phyloP scores from a whole-genome alignment of 345 rosid species.

The Gossypium herbaceum region DNA sequence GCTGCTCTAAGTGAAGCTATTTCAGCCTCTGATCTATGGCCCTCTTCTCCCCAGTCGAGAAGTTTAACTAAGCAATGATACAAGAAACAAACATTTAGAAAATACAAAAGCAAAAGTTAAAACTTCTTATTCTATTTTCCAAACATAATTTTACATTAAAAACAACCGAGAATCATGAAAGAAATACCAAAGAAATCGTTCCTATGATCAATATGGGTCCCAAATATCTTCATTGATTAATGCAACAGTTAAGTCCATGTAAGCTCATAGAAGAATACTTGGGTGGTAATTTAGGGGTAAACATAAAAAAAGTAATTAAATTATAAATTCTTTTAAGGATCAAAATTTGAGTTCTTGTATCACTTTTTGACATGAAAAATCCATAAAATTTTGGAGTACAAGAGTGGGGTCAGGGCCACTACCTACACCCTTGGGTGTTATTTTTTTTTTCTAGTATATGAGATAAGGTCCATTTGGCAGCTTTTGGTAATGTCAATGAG shows the following conservation, averaged over 20 bases:
- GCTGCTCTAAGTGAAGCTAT: slow-evolving; percentile 88
- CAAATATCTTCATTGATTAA: slow-evolving; percentile 3
- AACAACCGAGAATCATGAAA: slow-evolving; percentile 16
- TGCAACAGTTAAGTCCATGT: background rate
- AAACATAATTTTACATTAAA: slow-evolving; percentile 10
- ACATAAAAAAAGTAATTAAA: too few relatives aligned
- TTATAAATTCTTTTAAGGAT: too few relatives aligned
- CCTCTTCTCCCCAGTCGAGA: slow-evolving; percentile 99
- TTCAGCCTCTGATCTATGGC: slow-evolving; percentile 87
- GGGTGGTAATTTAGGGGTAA: background rate
- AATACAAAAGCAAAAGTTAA: background rate
- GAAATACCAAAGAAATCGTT: background rate
- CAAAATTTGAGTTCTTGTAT: too few relatives aligned
- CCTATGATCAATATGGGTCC: background rate
- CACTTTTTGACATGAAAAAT: too few relatives aligned
- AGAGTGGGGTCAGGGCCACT: background rate
- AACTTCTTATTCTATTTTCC: background rate
- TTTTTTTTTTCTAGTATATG: slow-evolving; percentile 6
- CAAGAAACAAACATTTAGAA: background rate
- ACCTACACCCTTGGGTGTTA: background rate
- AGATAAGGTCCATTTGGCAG: slow-evolving; percentile 23
- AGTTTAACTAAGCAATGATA: slow-evolving; percentile 60
- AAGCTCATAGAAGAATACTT: slow-evolving; percentile 1
- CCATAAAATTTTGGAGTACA: background rate
- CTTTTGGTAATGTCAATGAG: slow-evolving; percentile 12